Percentiles rank a stretch among this genome's conserved stretches.
Evolutionary conservation across 139 green algal species (phyloP).

Genomic region (Choricystis sp.): DNA sequence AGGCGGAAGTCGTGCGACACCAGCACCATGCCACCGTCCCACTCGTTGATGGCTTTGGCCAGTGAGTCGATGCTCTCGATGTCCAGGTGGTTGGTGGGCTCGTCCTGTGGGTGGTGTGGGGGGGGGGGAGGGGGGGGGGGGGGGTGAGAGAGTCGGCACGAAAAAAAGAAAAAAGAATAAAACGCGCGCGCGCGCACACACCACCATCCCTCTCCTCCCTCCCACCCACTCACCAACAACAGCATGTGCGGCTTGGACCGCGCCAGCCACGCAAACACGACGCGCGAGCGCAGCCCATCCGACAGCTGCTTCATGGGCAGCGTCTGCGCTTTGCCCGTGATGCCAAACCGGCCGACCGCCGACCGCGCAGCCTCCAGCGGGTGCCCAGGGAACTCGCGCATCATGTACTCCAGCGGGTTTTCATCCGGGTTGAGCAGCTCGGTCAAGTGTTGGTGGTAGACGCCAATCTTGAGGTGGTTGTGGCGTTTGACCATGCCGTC

Average conservation of each 20-base stretch:
- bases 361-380: conserved; percentile 52
- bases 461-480: conserved; percentile 82
- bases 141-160: too few relatives aligned
- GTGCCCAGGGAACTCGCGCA: conserved; percentile 30
- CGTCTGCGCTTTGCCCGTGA: conserved; percentile 57
- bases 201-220: conserved; percentile 14
- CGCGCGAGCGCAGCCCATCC: conserved; percentile 73
- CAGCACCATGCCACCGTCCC: conserved; percentile 78
- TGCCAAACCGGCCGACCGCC: conserved; percentile 50
- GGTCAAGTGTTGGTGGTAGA: conserved; percentile 74
- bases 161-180: too few relatives aligned
- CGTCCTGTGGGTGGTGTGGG: too few relatives aligned
- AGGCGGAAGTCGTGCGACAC: conserved; percentile 83
- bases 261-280: conserved; percentile 86
- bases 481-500: conserved; percentile 87
- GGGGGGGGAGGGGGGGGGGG: too few relatives aligned
- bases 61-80: conserved; percentile 93
- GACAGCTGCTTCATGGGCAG: conserved; percentile 64
- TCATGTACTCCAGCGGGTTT: conserved; percentile 61
- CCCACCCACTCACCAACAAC: too few relatives aligned
- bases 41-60: conserved; percentile 80
- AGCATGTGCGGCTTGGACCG: conserved; percentile 76
- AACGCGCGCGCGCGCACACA: not conserved
- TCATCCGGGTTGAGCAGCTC: conserved; percentile 62
- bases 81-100: conserved; percentile 85